Evolutionary conservation across 2,329 filamentous ascomycete genomes (phyloP), one percentile per base, ranked within the genome.

Genomic region (Amauroascus verrucosus): DNA sequence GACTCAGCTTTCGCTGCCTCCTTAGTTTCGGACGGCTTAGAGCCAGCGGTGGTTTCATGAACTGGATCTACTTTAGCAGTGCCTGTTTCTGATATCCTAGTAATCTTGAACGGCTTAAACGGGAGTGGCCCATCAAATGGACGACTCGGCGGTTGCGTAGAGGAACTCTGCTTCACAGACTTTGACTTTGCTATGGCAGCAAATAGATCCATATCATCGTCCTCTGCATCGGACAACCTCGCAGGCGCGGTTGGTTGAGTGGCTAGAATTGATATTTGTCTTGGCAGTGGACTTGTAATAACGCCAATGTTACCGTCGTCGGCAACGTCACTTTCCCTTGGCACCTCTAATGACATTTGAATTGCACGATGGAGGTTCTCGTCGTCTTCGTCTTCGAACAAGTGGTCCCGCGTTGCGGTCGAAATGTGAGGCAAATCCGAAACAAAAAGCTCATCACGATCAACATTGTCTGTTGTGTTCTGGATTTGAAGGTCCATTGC

Each of bases 331-430:
- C 6, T 14, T 14, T 45, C 40, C 20, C 41, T 43, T 7, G 64
- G 61, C 32, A 62, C 56, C 60, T 84, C 79, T 35, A 97, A 71
- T 4, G 91, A 97, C 68, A 97, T 76, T 1, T 86, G 85, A 63
- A 97, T 95, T 11, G 91, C 90, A 57, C 77, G 79, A 55, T 82
- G 82, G 5, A 97, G 74, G 49, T 95, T 88, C 57, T 86, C 83
- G 16, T 90, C 85, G 37, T 86, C 82, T 47, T 69, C 60, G 16
- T 72, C 71, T 53, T 77, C 79, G 56, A 85, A 85, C 1, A 88
- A 67, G 0, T 79, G 78, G 26, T 81, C 75, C 6, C 71, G 69
- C 8, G 75, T 70, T 38, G n/a, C 14, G 0, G 66, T 64, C 7
- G 69, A 65, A 41, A 71, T 65, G 53, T 70, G 69, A 62, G 69